These are phyloP conservation scores for Anthoceros angustus DNA, from an alignment of 225 moss, liverwort and hornwort genomes.

Conservation along the genomic window DNA sequence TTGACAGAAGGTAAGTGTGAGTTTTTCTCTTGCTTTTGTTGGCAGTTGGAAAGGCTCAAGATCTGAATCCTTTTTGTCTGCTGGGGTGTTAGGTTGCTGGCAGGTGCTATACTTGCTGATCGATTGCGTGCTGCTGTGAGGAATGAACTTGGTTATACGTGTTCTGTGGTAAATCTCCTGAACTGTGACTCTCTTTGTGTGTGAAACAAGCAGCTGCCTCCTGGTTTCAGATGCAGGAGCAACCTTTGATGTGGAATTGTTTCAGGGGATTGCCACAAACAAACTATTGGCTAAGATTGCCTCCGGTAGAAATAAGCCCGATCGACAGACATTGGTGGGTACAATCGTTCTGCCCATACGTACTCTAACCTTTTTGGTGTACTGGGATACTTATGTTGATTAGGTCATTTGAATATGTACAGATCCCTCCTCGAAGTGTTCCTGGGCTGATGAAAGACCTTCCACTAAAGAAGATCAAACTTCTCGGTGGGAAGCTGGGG, in stretches of 20 bases:
- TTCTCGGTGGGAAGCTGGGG: slow-evolving; percentile 94
- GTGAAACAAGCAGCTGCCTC: background rate
- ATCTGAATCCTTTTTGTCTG: background rate
- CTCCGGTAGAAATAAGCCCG: slow-evolving; percentile 92
- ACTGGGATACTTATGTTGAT: background rate
- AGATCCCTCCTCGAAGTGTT: slow-evolving; percentile 88
- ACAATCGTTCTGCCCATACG: background rate
- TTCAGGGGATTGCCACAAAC: slow-evolving; percentile 88
- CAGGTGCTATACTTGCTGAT: slow-evolving; percentile 85
- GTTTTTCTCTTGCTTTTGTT: background rate
- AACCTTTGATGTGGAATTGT: slow-evolving; percentile 1
- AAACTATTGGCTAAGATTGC: slow-evolving; percentile 91
- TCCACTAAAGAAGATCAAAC: slow-evolving; percentile 82
- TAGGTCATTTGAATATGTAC: background rate
- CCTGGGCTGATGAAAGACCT: slow-evolving; percentile 72
- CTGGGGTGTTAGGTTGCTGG: slow-evolving; percentile 45
- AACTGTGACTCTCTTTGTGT: background rate
- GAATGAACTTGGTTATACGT: slow-evolving; percentile 77
- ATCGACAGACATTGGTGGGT: slow-evolving; percentile 76
- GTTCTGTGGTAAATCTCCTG: slow-evolving; percentile 61
- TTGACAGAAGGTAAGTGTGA: slow-evolving; percentile 57
- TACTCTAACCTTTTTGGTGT: no score
- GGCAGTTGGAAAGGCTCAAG: background rate
- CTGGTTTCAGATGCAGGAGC: background rate
- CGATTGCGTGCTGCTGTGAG: slow-evolving; percentile 61